Percentiles rank a stretch among this genome's conserved stretches.
These are phyloP conservation scores for Yarrowia yakushimensis DNA, from an alignment of 805 yeast genomes.

Conservation along the genomic window DNA sequence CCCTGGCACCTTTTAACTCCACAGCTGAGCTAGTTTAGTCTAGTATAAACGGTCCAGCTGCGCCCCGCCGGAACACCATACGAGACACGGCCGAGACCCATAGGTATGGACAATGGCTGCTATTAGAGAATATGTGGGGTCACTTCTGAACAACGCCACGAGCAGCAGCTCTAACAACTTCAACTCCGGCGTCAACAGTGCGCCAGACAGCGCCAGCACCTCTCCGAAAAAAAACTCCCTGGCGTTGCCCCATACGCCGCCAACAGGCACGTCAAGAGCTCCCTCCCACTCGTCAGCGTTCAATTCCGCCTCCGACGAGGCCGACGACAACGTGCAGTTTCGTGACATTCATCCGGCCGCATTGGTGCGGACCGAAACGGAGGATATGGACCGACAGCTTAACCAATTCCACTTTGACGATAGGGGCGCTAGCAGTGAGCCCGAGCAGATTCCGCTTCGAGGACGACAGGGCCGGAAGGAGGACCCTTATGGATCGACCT, in stretches of 20 bases:
- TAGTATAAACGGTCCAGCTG: constrained; percentile 3
- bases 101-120: constrained; percentile 24
- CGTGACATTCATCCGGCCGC: constrained; percentile 21
- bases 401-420: constrained; percentile 15
- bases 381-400: constrained; percentile 12
- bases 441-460: constrained; percentile 3
- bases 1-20: neutral
- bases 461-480: neutral
- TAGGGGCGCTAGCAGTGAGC: constrained; percentile 1
- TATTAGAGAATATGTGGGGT: constrained; percentile 18
- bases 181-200: neutral
- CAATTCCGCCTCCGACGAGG: constrained; percentile 21
- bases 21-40: neutral
- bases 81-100: neutral
- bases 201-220: constrained; percentile 7
- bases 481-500: neutral
- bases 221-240: constrained; percentile 18
- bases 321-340: constrained; percentile 14
- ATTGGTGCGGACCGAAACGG: constrained; percentile 1
- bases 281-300: constrained; percentile 12
- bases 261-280: neutral
- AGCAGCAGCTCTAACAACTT: neutral
- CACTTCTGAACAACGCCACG: constrained; percentile 13
- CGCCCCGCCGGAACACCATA: constrained; percentile 8
- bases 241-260: constrained; percentile 4